phyloP scores from a whole-genome alignment of 2,329 filamentous ascomycete species.

The Achaetomium macrosporum region DNA sequence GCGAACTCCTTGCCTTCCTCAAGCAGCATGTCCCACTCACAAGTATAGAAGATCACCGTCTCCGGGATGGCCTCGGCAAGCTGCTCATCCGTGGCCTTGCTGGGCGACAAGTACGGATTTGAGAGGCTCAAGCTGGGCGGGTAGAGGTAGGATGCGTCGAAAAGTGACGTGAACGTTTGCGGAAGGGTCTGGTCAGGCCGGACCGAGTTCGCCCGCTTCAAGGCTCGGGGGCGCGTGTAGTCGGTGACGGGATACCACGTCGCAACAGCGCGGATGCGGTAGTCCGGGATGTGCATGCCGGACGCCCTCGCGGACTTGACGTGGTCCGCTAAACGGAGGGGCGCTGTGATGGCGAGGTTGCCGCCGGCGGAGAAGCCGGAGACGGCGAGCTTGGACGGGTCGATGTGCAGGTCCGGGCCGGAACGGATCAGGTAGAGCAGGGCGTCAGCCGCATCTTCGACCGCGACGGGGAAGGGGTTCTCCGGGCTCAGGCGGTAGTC shows the following conservation, averaged over 20 bases:
- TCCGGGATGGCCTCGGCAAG: slow-evolving; percentile 42
- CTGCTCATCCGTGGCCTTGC: slow-evolving; percentile 48
- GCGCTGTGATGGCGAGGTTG: slow-evolving; percentile 46
- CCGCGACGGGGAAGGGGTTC: slow-evolving; percentile 56
- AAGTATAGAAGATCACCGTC: slow-evolving; percentile 53
- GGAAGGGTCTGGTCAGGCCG: slow-evolving; percentile 55
- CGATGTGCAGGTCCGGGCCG: slow-evolving; percentile 52
- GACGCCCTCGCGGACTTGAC: slow-evolving; percentile 36
- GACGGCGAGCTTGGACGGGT: slow-evolving; percentile 49
- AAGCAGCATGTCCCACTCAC: slow-evolving; percentile 61
- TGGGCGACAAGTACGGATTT: slow-evolving; percentile 54
- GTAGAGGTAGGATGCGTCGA: slow-evolving; percentile 57
- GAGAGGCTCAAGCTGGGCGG: slow-evolving; percentile 43
- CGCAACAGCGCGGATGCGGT: slow-evolving; percentile 46
- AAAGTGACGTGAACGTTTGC: slow-evolving; percentile 53
- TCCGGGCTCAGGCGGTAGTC: slow-evolving; percentile 64
- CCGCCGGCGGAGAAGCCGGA: slow-evolving; percentile 61
- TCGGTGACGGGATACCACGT: slow-evolving; percentile 60
- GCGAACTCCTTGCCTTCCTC: slow-evolving; percentile 56
- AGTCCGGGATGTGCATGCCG: slow-evolving; percentile 34
- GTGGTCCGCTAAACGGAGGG: slow-evolving; percentile 30
- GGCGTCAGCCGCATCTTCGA: slow-evolving; percentile 61
- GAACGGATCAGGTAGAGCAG: slow-evolving; percentile 54
- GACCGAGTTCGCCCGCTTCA: slow-evolving; percentile 48
- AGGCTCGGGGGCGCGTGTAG: slow-evolving; percentile 51